phyloP scores from a whole-genome alignment of 73 alveolate species.

The Stentor coeruleus region DNA sequence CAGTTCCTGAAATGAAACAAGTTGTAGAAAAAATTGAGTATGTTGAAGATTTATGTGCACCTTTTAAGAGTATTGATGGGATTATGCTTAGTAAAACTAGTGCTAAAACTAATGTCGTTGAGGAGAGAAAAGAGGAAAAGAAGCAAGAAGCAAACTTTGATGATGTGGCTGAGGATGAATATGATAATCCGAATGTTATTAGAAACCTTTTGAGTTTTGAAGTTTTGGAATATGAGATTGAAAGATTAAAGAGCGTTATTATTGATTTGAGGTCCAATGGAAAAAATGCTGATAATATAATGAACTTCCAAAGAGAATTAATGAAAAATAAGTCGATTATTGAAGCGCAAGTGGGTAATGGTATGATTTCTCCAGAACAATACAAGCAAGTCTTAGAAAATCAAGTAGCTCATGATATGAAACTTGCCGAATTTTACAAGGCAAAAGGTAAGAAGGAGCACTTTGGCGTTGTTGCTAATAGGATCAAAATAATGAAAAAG shows the following conservation, averaged over 20 bases:
- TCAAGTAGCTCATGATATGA: constrained; percentile 13
- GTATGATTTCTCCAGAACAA: constrained; percentile 22
- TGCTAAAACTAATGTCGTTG: background rate
- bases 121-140: background rate
- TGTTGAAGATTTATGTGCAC: background rate
- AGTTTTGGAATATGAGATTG: background rate
- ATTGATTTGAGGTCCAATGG: background rate
- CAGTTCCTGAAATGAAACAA: constrained; percentile 7
- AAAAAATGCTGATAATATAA: background rate
- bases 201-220: background rate
- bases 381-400: constrained; percentile 8
- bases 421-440: constrained; percentile 6
- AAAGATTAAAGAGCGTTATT: background rate
- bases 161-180: background rate
- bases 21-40: background rate
- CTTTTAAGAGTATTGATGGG: background rate
- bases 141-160: background rate
- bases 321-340: background rate
- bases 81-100: background rate
- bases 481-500: constrained; percentile 16
- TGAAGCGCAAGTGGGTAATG: constrained; percentile 19
- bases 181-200: background rate
- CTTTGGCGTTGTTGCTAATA: background rate
- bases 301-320: constrained; percentile 19
- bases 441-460: background rate